These are phyloP conservation scores for Fusarium fracticaudum DNA, from an alignment of 2,329 filamentous ascomycete species.

Conservation along the genomic window DNA sequence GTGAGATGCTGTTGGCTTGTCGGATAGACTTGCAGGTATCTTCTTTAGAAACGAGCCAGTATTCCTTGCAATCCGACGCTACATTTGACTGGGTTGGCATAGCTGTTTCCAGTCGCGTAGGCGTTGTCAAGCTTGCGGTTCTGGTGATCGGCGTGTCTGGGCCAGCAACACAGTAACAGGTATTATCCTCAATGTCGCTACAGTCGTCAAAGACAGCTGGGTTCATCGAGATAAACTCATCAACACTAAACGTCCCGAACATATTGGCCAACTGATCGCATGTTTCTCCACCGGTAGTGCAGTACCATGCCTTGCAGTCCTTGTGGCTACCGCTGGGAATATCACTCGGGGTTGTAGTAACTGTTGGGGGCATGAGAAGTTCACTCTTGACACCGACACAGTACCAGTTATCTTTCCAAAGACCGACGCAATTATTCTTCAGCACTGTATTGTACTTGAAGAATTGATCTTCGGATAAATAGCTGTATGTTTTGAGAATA, in stretches of 20 bases:
- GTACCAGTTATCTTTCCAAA: background rate
- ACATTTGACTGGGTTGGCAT: background rate
- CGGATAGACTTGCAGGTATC: constrained; percentile 1
- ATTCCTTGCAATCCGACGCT: fast-evolving
- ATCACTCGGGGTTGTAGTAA: background rate
- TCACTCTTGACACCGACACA: background rate
- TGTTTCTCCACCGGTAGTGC: background rate
- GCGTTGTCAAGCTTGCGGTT: fast-evolving
- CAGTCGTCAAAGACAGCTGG: background rate
- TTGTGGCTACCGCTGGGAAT: background rate
- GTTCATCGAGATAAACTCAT: background rate
- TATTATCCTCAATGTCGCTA: fast-evolving
- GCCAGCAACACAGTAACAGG: background rate
- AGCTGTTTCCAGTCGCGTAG: fast-evolving
- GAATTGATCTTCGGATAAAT: background rate
- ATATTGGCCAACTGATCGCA: background rate
- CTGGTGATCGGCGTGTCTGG: background rate
- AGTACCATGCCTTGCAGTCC: background rate
- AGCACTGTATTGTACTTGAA: background rate
- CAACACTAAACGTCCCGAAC: background rate
- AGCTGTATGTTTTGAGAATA: background rate
- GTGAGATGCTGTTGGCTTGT: background rate
- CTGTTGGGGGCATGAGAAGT: background rate
- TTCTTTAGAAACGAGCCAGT: background rate
- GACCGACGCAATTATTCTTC: background rate